These are phyloP conservation scores for Claviceps pazoutovae DNA, from an alignment of 2,329 filamentous ascomycete species.

Conservation along the genomic window DNA sequence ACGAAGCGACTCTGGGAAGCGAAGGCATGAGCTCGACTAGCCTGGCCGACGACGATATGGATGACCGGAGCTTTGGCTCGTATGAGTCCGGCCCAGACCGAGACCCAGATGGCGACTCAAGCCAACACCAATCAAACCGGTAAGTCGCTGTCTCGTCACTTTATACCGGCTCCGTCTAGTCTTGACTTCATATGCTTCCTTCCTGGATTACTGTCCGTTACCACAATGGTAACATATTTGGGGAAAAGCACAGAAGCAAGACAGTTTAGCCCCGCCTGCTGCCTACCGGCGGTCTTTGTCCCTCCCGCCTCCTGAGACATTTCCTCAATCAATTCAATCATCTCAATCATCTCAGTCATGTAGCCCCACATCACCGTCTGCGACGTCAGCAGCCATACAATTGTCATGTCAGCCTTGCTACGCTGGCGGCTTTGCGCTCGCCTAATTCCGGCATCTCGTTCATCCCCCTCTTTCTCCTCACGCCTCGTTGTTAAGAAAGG, in stretches of 20 bases:
- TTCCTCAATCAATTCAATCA: background rate
- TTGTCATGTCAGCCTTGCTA: background rate
- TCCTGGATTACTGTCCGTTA: background rate
- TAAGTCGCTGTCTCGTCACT: background rate
- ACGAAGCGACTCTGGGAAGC: slow-evolving; percentile 22
- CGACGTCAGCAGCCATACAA: background rate
- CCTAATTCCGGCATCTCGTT: background rate
- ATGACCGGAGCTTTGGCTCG: slow-evolving; percentile 20
- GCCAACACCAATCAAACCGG: slow-evolving; percentile 11
- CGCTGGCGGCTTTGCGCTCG: background rate
- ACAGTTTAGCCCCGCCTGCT: no score
- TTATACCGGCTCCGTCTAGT: background rate
- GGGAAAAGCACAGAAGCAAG: no score
- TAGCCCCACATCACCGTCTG: background rate
- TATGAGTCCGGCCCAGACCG: slow-evolving; percentile 19
- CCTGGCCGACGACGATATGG: slow-evolving; percentile 18
- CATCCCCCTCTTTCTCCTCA: no score
- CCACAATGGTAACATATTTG: background rate
- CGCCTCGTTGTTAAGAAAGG: no score
- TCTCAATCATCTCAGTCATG: background rate
- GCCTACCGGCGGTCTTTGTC: background rate
- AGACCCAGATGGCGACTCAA: slow-evolving; percentile 20
- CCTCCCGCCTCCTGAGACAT: background rate
- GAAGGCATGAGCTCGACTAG: slow-evolving; percentile 17
- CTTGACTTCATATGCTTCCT: background rate